Percentiles rank a stretch among this genome's conserved stretches.
These are phyloP conservation scores for Quercus bicolor DNA, from an alignment of 306 rosid genomes.

Conservation along the genomic window DNA sequence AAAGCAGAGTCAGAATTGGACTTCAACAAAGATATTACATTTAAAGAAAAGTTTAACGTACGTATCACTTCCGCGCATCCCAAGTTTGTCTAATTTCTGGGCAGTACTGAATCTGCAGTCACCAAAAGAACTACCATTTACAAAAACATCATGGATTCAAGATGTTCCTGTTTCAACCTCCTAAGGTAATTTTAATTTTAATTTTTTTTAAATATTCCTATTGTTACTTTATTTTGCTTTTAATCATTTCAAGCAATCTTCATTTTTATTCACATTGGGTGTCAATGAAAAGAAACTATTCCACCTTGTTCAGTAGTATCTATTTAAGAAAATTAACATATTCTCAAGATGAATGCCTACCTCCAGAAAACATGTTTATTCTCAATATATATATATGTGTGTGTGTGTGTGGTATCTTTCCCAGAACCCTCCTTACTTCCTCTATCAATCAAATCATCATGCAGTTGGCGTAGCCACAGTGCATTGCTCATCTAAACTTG, in stretches of 20 bases:
- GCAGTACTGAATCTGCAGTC: slow-evolving; percentile 86
- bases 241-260: background rate
- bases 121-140: slow-evolving; percentile 10
- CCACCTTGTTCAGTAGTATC: background rate
- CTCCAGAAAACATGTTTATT: too few relatives aligned
- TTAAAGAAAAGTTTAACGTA: slow-evolving; percentile 42
- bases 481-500: background rate
- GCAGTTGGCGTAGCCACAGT: too few relatives aligned
- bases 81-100: slow-evolving; percentile 93
- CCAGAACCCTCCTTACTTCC: too few relatives aligned
- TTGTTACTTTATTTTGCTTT: background rate
- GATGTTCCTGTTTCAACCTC: slow-evolving; percentile 12
- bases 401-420: too few relatives aligned
- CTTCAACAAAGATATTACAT: slow-evolving; percentile 11
- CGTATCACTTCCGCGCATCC: slow-evolving; percentile 99
- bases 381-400: too few relatives aligned
- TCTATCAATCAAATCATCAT: too few relatives aligned
- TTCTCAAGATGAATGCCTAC: too few relatives aligned
- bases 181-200: background rate
- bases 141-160: slow-evolving; percentile 11
- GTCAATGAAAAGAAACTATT: background rate
- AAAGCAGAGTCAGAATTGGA: slow-evolving; percentile 3
- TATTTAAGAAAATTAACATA: background rate
- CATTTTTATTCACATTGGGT: background rate
- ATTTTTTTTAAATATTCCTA: too few relatives aligned